Evolutionary conservation across 768 basidiomycete species (phyloP).

Genomic region (Suillus tomentosus): DNA sequence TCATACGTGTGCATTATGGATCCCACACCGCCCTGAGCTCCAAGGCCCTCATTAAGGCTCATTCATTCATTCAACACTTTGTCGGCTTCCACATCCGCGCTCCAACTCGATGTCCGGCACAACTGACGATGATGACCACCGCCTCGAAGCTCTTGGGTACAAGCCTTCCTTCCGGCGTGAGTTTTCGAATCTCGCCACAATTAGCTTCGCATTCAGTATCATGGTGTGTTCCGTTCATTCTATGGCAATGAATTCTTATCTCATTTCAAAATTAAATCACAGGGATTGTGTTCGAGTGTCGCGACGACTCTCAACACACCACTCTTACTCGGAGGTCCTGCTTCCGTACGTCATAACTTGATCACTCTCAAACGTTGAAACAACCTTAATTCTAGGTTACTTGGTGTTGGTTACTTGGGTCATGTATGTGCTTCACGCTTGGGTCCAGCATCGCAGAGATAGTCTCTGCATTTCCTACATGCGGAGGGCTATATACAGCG

Average conservation of each 20-base stretch:
- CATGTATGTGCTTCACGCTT: conserved; percentile 72
- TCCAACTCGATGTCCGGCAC: conserved; percentile 7
- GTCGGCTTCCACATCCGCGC: neutral
- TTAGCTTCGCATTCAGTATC: conserved; percentile 75
- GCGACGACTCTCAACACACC: conserved; percentile 82
- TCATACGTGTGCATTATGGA: neutral
- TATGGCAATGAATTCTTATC: neutral
- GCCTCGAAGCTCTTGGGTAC: conserved; percentile 68
- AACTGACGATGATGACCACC: conserved; percentile 54
- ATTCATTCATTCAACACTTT: neutral
- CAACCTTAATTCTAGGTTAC: conserved; percentile 40
- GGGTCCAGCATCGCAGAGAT: conserved; percentile 77
- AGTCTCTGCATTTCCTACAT: conserved; percentile 74
- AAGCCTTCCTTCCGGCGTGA: conserved; percentile 83
- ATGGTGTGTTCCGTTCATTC: conserved; percentile 45
- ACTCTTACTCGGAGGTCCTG: conserved; percentile 65
- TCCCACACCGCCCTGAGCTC: neutral
- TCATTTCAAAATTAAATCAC: conserved; percentile 2
- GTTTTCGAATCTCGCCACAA: conserved; percentile 82
- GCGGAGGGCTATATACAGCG: conserved; percentile 79
- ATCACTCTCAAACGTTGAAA: conserved; percentile 3
- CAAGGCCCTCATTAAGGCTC: neutral
- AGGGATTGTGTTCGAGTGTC: conserved; percentile 76
- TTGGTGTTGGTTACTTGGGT: conserved; percentile 79
- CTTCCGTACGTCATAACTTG: conserved; percentile 48